Evolutionary conservation across 1,284 basidiomycete species (phyloP).

Genomic region (Ustilago loliicola): DNA sequence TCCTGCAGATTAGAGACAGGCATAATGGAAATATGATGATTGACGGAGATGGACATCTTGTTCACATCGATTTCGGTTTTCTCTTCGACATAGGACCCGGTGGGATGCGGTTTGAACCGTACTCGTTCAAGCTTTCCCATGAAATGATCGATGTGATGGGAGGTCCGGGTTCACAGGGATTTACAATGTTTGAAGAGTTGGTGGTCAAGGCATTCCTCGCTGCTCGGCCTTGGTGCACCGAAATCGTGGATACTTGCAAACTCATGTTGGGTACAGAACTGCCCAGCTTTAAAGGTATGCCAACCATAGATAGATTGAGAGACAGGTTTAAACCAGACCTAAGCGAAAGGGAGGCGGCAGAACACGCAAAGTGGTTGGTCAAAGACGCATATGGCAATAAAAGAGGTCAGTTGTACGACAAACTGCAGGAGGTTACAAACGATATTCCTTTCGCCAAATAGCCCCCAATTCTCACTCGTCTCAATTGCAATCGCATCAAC

Average conservation of each 20-base stretch:
- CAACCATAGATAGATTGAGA: slow-evolving; percentile 81
- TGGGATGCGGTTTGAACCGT: slow-evolving; percentile 68
- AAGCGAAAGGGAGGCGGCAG: slow-evolving; percentile 89
- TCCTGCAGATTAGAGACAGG: slow-evolving; percentile 95
- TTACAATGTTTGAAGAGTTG: slow-evolving; percentile 90
- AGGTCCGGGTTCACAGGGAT: slow-evolving; percentile 90
- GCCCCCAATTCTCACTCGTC: not conserved
- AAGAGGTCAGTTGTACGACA: slow-evolving; percentile 90
- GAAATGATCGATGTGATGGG: slow-evolving; percentile 99
- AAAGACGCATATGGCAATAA: slow-evolving; percentile 95
- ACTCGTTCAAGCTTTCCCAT: slow-evolving; percentile 96
- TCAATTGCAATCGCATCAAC: too few species aligned
- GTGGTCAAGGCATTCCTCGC: slow-evolving; percentile 97
- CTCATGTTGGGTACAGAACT: slow-evolving; percentile 95
- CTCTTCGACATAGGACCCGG: slow-evolving; percentile 88
- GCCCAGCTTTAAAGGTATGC: slow-evolving; percentile 95
- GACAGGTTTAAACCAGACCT: slow-evolving; percentile 88
- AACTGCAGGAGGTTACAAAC: slow-evolving; percentile 71
- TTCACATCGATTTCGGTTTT: slow-evolving; percentile 98
- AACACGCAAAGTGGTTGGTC: slow-evolving; percentile 86
- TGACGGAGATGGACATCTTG: slow-evolving; percentile 93
- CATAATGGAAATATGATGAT: slow-evolving; percentile 99
- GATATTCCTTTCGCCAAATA: slow-evolving; percentile 58
- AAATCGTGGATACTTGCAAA: slow-evolving; percentile 87
- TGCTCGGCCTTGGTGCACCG: slow-evolving; percentile 88